Base-by-base conservation (phyloP, 345 rosid genomes). In the Arabidopsis arenosa region DNA sequence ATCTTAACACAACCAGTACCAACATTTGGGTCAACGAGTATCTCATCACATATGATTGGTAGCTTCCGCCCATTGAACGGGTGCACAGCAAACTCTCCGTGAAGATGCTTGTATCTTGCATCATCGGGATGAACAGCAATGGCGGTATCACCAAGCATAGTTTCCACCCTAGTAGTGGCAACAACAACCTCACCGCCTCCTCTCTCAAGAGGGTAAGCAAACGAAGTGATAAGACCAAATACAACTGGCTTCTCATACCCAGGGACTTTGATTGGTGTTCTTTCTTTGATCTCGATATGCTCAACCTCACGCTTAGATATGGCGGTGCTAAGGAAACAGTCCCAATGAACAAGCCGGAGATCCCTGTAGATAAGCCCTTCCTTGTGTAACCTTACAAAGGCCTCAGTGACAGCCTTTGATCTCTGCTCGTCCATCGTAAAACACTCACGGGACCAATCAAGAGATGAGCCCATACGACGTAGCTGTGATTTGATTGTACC, bases 1-100 rank as follows among this genome's bases (percentile, higher is more conserved):
- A 93, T 93, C 97, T 93, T 92, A 40, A 93, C 94, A 74, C 93
- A 93, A 62, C 98, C 98, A 67, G 98, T 88, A 55, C 96, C 96
- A 66, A 89, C 80, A 10, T 58, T 80, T 1, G 86, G 93, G 83
- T 93, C 93, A 75, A 90, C 96, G 63, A 89, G 89, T 40, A 82
- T 76, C 17, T 77, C 82, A 76, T 90, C 94, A 67, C 93, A 85
- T 48, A 93, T 69, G 23, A 93, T 83, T 6, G 86, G 98, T 40
- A 89, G 84, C 77, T 83, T 93, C 61, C 96, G 83, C 62, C 98
- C 89, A 49, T 78, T 93, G 71, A 93, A 93, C 1, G 98, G 98
- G 68, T 93, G 98, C 51, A 83, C 67, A 30, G 86, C 98, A 76
- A 61, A 89, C 74, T 85, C 84, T 13, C 85, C 90, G 62, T 86